Conservation (phyloP, 139 green algal genomes). For the Chlamydomonas sphaeroides region DNA sequence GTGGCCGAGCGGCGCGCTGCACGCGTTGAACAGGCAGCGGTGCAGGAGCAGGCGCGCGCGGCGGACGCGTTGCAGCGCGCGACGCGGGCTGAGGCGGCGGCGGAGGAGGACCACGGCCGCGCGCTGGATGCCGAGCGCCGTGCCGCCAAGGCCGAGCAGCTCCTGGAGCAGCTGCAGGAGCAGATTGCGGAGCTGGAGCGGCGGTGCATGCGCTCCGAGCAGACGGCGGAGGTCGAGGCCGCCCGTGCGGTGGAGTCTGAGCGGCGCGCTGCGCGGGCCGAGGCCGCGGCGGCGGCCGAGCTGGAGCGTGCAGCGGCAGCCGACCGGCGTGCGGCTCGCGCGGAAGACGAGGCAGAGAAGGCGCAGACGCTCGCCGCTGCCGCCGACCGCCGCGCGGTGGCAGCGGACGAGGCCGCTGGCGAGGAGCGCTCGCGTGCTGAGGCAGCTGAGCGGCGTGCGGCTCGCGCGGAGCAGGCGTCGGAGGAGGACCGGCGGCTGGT, state of each 20-base stretch:
- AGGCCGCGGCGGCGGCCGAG: not conserved
- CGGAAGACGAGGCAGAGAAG: not conserved
- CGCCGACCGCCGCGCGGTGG: not conserved
- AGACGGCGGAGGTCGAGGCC: not conserved
- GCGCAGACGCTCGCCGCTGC: not conserved
- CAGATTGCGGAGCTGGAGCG: not conserved
- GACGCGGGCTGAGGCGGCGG: not conserved
- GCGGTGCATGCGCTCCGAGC: not conserved
- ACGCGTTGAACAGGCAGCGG: slow-evolving; percentile 7
- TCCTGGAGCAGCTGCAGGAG: slow-evolving; percentile 5
- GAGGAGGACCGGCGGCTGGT: not conserved
- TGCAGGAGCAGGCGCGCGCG: slow-evolving; percentile 5
- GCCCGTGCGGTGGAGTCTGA: not conserved
- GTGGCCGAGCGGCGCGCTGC: slow-evolving; percentile 1
- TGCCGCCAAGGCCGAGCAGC: slow-evolving; percentile 1
- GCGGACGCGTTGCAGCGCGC: not conserved
- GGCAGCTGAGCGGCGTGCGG: not conserved
- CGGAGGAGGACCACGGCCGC: slow-evolving; percentile 5
- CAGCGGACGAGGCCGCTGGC: not conserved
- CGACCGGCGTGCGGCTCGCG: not conserved
- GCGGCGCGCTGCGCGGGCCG: not conserved
- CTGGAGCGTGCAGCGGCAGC: not conserved
- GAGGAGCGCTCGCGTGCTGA: not conserved
- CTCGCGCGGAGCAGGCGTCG: not conserved
- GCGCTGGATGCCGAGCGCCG: slow-evolving; percentile 18